Evolutionary conservation across 31 red algal species (phyloP), one percentile per base, ranked within the genome.

Genomic region (Bonnemaisonia californica): DNA sequence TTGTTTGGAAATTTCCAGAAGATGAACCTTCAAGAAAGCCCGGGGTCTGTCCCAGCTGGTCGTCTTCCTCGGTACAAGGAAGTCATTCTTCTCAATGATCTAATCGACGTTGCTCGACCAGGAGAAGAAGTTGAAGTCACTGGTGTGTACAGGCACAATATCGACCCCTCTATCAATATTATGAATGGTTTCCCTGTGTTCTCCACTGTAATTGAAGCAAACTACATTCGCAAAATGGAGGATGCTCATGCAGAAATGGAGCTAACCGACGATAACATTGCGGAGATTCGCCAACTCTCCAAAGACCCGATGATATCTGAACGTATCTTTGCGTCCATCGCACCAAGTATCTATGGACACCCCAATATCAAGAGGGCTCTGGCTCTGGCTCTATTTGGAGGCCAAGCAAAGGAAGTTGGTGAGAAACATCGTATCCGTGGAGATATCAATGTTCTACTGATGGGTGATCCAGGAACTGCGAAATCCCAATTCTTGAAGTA

Each of bases 401-500:
- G 97, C n/a, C 89, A 96, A 69, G 76, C 93, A 1, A 99, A 99
- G 65, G 97, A 96, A 77, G 93, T 99, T 33, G 97, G 97, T 0
- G 93, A 99, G 81, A 91, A 92, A 58, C 97, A 99, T 90, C 93
- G 80, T 45, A 99, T 93, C 74, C 80, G 97, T 31, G 97, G 97
- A 36, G 97, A 99, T 65, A 99, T 99, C 68, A 99, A 99, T 38
- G 70, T 94, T 24, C 82, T 99, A 27, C 28, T 99, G 67, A 79
- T 99, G 75, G 97, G 97, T 5, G 97, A 99, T 73, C 97, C 97
- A 37, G 97, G 97, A 56, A 99, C 93, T 16, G 97, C 97, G n/a
- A 99, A 99, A 56, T 99, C 97, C 2, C 97, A 99, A 63, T 96
- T 99, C 62, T 69, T 99, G 54, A 99, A 99, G 71, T 99, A 94